Evolutionary conservation across 1,284 basidiomycete genomes (phyloP), one percentile per base, ranked within the genome.

Genomic region (Volvariella surrecta): DNA sequence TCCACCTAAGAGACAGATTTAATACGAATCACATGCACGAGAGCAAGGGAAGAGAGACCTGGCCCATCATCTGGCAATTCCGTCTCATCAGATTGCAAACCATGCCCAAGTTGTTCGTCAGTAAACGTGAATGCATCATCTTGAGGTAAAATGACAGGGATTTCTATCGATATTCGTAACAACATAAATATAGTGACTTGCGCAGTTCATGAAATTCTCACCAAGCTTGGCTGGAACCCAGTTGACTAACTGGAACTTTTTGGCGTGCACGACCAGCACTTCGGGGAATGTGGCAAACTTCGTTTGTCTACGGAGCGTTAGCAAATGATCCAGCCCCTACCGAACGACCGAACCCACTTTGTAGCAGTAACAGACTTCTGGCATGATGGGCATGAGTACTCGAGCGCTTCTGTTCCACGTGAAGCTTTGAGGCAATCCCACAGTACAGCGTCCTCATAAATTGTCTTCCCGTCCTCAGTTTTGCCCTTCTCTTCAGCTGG

Each of bases 191-290:
- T 6, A 4, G 7, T 4, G 15, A 6, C 13, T 7, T 19, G 7
- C n/a, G n/a, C 6, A 8, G 18, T 7, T 15, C 6, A 6, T 35
- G 18, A 16, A 19, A 37, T 1, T 64, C 76, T 24, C 47, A 90
- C 89, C 88, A 28, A 98, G 76, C 62, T 99, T 99, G 3, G 87
- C 79, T 0, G 96, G 95, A 2, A 99, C 91, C 95, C 95, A 99
- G 56, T 94, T 94, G 43, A 95, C 82, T 4, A 97, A 76, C 63
- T 95, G 89, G 70, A 98, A 98, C 55, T 96, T 94, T 55, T 89
- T 90, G 43, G 92, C 85, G 54, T 97, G 94, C 1, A 99, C 62
- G 3, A 95, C 82, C 0, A 99, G 73, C 1, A 93, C 79, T 18
- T 92, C 75, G 0, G 95, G 95, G 71, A 95, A 93, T 0, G 89